A percentile compares a stretch with the other conserved stretches of the same genome.
These are phyloP conservation scores for Penicillium simplicissimum DNA, from an alignment of 495 filamentous ascomycete genomes.

Conservation along the genomic window DNA sequence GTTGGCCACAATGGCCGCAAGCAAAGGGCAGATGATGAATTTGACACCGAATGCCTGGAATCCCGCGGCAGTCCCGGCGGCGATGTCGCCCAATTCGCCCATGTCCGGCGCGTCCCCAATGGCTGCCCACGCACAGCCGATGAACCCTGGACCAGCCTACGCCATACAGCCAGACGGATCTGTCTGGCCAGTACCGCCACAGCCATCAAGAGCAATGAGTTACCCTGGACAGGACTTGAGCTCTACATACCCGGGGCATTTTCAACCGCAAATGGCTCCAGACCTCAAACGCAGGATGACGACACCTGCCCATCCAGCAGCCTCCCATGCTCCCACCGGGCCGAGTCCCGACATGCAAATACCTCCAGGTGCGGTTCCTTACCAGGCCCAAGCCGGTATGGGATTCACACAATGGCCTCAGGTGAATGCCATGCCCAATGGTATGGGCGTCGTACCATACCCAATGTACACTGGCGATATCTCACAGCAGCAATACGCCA, in stretches of 20 bases:
- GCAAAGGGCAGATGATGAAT: constrained; percentile 42
- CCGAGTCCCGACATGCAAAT: constrained; percentile 33
- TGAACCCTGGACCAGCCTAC: constrained; percentile 34
- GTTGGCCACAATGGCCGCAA: constrained; percentile 37
- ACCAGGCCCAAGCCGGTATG: constrained; percentile 36
- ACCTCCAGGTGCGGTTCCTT: constrained; percentile 35
- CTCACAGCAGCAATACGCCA: constrained; percentile 35
- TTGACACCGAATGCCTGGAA: constrained; percentile 38
- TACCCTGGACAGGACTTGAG: constrained; percentile 42
- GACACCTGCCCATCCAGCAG: constrained; percentile 38
- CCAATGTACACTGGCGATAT: constrained; percentile 39
- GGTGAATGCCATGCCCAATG: constrained; percentile 35
- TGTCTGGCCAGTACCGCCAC: constrained; percentile 42
- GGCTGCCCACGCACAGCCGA: constrained; percentile 35
- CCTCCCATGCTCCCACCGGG: constrained; percentile 32
- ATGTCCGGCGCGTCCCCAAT: constrained; percentile 40
- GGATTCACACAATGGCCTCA: constrained; percentile 41
- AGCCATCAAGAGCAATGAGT: constrained; percentile 39
- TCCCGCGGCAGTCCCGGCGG: constrained; percentile 25
- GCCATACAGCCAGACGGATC: constrained; percentile 43
- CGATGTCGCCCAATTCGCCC: constrained; percentile 31
- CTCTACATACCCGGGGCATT: constrained; percentile 32
- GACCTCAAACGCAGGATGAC: constrained; percentile 48
- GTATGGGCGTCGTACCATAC: constrained; percentile 41
- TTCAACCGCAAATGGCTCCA: constrained; percentile 35